These are phyloP conservation scores for Zizania latifolia DNA, from an alignment of 176 grass and related monocot species.

Conservation along the genomic window DNA sequence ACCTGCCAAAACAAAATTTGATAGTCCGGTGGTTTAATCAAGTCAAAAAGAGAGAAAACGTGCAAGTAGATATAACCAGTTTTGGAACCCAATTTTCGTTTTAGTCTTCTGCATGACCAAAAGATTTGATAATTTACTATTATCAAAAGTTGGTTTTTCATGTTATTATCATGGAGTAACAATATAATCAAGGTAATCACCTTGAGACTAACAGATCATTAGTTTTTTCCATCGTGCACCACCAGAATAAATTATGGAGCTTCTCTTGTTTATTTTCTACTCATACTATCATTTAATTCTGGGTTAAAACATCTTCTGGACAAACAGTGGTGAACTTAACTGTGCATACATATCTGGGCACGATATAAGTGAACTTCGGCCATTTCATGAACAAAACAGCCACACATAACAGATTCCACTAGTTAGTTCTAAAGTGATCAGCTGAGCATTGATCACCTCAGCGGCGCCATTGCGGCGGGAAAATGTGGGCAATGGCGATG, in stretches of 20 bases:
- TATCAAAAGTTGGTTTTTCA: too few relatives aligned
- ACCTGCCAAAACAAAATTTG: slow-evolving; percentile 45
- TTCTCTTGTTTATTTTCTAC: not conserved
- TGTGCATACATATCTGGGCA: not conserved
- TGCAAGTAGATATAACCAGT: not conserved
- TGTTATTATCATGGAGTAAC: too few relatives aligned
- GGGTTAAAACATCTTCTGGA: not conserved
- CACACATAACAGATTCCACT: too few relatives aligned
- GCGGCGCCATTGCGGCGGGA: slow-evolving; percentile 57
- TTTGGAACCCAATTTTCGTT: not conserved
- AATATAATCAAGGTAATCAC: too few relatives aligned
- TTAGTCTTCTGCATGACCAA: not conserved
- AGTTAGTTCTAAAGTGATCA: too few relatives aligned
- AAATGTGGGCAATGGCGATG: slow-evolving; percentile 74
- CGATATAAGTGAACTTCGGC: not conserved
- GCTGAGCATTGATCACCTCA: slow-evolving; percentile 42
- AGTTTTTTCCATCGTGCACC: not conserved
- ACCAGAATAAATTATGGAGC: not conserved
- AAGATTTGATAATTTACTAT: too few relatives aligned
- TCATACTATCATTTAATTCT: not conserved
- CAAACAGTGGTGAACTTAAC: not conserved
- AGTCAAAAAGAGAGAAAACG: not conserved
- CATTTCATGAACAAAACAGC: too few relatives aligned
- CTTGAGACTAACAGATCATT: too few relatives aligned
- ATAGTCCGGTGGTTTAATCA: not conserved